Evolutionary conservation across 2,329 filamentous ascomycete species (phyloP).

Genomic region (Xylariaceae sp.): DNA sequence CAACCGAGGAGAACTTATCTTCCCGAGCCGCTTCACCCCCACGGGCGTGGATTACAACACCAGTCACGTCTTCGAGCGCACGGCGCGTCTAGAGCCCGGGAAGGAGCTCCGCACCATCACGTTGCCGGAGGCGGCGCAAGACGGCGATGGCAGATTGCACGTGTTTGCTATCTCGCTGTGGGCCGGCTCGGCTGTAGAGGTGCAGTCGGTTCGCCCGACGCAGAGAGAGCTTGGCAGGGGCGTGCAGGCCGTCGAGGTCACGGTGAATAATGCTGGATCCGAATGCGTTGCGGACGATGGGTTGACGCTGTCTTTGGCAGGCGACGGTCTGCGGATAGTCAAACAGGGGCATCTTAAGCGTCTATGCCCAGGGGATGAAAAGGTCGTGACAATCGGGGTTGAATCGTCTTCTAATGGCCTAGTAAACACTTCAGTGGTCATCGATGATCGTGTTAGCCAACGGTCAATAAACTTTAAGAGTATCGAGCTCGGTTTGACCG

Average conservation of each 20-base stretch:
- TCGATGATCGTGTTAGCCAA: constrained; percentile 21
- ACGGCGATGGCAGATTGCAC: constrained; percentile 43
- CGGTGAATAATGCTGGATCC: constrained; percentile 28
- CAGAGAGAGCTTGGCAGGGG: constrained; percentile 44
- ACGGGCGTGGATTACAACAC: constrained; percentile 37
- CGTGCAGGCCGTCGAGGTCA: constrained; percentile 45
- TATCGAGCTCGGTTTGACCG: constrained; percentile 39
- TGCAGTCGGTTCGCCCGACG: constrained; percentile 47
- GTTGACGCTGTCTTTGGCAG: constrained; percentile 36
- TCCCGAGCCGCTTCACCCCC: constrained; percentile 45
- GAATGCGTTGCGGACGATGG: constrained; percentile 40
- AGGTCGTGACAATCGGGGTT: constrained; percentile 42
- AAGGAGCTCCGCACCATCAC: constrained; percentile 45
- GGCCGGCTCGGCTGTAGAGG: constrained; percentile 28
- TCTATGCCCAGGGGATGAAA: constrained; percentile 49
- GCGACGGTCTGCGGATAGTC: constrained; percentile 46
- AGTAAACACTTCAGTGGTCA: constrained; percentile 27
- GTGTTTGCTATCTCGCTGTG: constrained; percentile 47
- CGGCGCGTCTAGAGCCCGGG: constrained; percentile 40
- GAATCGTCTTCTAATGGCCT: constrained; percentile 32
- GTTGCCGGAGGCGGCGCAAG: constrained; percentile 43
- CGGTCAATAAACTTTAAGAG: constrained; percentile 6
- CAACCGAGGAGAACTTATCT: constrained; percentile 49
- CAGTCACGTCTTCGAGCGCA: constrained; percentile 50
- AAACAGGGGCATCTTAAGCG: constrained; percentile 43